These are phyloP conservation scores for Cryptomeria japonica DNA, from an alignment of 75 land plant genomes.

Conservation along the genomic window DNA sequence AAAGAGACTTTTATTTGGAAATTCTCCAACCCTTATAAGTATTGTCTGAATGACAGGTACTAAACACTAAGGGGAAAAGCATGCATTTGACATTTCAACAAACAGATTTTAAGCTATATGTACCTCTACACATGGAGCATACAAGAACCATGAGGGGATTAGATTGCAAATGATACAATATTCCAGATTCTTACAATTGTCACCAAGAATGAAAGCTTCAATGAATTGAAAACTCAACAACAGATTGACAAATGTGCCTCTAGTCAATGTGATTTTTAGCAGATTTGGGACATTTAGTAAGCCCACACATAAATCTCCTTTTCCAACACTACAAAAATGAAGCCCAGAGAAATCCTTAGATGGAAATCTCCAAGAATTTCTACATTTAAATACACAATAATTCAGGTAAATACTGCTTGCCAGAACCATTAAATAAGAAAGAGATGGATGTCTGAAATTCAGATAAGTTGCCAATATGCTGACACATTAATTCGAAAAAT, in stretches of 20 bases:
- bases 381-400: not conserved
- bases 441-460: not conserved
- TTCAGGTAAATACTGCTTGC: not conserved
- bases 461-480: not conserved
- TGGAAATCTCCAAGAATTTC: not conserved
- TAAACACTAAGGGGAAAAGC: too few relatives aligned
- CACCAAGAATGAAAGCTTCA: not conserved
- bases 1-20: not conserved
- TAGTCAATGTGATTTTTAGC: not conserved
- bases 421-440: not conserved
- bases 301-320: not conserved
- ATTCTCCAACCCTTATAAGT: not conserved
- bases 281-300: not conserved
- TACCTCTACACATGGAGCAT: not conserved
- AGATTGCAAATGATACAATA: not conserved
- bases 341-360: not conserved
- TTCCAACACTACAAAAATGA: constrained; percentile 1
- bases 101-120: not conserved
- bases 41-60: not conserved
- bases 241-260: not conserved
- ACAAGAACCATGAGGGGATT: not conserved
- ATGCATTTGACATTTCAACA: not conserved
- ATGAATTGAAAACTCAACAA: not conserved
- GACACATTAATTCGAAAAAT: not conserved
- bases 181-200: not conserved